Percentiles rank a stretch among this genome's conserved stretches.
These are phyloP conservation scores for Verticillium nonalfalfae DNA, from an alignment of 2,329 filamentous ascomycete species.

Conservation along the genomic window DNA sequence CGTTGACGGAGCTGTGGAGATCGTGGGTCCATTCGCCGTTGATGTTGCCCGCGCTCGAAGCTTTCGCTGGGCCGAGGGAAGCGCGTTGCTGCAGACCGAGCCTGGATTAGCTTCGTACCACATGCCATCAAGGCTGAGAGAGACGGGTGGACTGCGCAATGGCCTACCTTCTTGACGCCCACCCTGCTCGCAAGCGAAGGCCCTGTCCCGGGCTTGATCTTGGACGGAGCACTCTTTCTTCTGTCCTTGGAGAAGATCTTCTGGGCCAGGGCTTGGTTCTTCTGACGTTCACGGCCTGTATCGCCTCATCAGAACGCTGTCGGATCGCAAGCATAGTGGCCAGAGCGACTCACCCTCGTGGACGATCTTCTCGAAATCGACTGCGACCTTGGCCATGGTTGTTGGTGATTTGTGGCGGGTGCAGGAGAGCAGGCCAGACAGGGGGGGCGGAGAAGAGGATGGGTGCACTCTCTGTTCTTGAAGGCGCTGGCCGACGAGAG, in stretches of 20 bases:
- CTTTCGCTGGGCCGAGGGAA: constrained; percentile 22
- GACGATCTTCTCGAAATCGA: constrained; percentile 51
- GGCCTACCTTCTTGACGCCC: constrained; percentile 62
- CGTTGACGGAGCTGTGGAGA: constrained; percentile 45
- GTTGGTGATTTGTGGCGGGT: not conserved
- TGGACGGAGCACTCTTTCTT: constrained; percentile 48
- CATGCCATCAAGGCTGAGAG: not conserved
- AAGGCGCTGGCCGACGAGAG: not conserved
- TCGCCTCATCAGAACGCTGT: not conserved
- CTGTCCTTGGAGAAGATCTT: constrained; percentile 62
- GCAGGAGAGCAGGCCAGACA: not conserved
- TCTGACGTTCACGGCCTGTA: constrained; percentile 60
- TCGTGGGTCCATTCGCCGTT: constrained; percentile 68
- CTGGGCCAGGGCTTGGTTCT: constrained; percentile 65
- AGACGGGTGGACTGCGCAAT: not conserved
- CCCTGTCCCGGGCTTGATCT: constrained; percentile 35
- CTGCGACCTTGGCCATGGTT: constrained; percentile 35
- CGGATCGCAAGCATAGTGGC: not conserved
- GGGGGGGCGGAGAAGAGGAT: too few relatives aligned
- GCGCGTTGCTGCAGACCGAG: constrained; percentile 17
- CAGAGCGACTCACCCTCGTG: constrained; percentile 33
- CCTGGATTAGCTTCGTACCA: constrained; percentile 11
- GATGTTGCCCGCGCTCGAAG: constrained; percentile 45
- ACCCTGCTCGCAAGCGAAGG: constrained; percentile 65
- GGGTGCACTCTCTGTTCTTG: not conserved